phyloP scores from a whole-genome alignment of 768 basidiomycete genomes.

The Kwoniella sp. region DNA sequence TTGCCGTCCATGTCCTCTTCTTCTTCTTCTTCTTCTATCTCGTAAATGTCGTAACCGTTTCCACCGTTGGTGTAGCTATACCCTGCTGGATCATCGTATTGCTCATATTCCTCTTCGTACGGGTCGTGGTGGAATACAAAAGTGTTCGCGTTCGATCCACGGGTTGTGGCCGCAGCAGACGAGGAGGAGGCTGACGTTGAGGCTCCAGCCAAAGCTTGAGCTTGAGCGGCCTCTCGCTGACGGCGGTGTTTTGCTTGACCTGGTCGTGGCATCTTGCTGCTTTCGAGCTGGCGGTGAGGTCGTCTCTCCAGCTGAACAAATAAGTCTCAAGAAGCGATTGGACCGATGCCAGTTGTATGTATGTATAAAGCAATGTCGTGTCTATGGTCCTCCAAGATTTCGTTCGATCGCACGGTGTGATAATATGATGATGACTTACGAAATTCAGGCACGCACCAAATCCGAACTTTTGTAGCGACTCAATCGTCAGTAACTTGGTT shows the following conservation, averaged over 20 bases:
- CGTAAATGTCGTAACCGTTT: background rate
- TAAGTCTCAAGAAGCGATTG: no score
- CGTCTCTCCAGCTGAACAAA: background rate
- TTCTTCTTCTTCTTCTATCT: background rate
- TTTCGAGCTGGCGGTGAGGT: no score
- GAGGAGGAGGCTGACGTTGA: background rate
- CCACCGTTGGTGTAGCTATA: background rate
- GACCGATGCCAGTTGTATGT: no score
- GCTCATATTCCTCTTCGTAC: background rate
- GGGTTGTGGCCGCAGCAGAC: no score
- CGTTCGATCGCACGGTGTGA: background rate
- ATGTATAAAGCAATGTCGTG: no score
- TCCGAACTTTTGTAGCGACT: background rate
- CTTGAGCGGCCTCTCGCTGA: background rate
- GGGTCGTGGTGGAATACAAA: background rate
- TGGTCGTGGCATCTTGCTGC: constrained; percentile 9
- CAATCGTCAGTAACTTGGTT: no score
- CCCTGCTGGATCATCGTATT: background rate
- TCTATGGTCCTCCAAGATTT: background rate
- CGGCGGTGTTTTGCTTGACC: constrained; percentile 11
- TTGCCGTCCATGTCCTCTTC: background rate
- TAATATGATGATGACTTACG: background rate
- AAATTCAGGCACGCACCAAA: background rate
- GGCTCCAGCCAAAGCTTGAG: background rate
- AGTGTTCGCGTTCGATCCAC: background rate